Percentiles rank a stretch among this genome's conserved stretches.
Conservation (phyloP, 2,329 filamentous ascomycete species). For the Neopestalotiopsis sp. region DNA sequence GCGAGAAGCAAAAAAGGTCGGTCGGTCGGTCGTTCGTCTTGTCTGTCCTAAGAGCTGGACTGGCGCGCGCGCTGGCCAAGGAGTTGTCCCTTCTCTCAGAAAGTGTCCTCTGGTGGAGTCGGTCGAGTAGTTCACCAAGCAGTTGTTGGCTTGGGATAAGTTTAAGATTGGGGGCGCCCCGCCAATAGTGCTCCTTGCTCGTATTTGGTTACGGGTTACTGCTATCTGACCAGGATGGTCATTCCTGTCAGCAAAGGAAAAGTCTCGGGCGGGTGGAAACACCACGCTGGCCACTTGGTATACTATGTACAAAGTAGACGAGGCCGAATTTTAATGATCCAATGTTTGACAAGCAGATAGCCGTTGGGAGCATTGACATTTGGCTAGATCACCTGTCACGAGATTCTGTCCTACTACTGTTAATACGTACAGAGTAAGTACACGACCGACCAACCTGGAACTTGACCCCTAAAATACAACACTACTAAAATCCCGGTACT, state of each 20-base stretch:
- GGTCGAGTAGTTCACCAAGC: background rate
- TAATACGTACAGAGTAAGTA: too few species aligned
- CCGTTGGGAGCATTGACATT: background rate
- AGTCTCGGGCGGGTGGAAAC: background rate
- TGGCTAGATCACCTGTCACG: background rate
- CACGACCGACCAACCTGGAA: too few species aligned
- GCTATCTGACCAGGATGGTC: background rate
- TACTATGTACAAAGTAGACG: background rate
- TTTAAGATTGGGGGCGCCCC: background rate
- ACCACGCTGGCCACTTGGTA: constrained; percentile 6
- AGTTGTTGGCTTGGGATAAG: background rate
- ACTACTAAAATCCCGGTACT: background rate
- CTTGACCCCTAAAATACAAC: background rate
- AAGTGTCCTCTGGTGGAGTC: constrained; percentile 2
- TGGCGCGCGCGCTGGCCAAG: background rate
- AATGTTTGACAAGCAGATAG: background rate
- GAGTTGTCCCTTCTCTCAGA: background rate
- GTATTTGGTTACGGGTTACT: background rate
- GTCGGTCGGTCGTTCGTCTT: background rate
- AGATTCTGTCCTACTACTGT: background rate
- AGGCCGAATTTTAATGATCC: background rate
- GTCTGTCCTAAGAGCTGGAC: background rate
- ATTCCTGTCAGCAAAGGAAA: background rate
- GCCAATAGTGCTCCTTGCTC: constrained; percentile 1
- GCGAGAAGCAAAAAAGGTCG: background rate